Base-by-base conservation (phyloP, 2,329 filamentous ascomycete species). In the Volutella citrinella region DNA sequence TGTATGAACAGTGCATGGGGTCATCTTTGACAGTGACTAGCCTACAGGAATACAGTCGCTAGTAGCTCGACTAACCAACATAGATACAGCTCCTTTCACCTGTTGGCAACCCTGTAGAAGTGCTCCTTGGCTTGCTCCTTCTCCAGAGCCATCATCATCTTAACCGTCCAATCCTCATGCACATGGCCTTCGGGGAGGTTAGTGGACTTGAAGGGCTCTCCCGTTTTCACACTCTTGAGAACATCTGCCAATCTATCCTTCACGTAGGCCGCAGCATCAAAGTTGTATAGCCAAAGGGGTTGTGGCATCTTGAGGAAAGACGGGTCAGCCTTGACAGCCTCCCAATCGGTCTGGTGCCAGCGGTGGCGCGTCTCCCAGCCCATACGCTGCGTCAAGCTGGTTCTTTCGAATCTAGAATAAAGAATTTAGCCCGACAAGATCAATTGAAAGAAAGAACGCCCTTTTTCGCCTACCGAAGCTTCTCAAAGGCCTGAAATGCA, bases 311-410 rank as follows among this genome's bases (percentile, higher is more conserved):
- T n/a, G 22, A 33, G 31, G 12, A 33, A 26, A 7, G 13, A 15
- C 8, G 31, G 23, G 13, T 33, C 22, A 4, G 15, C 15, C 6
- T 15, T 13, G n/a, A 33, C 31, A 10, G 23, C 23, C 5, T 33
- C 31, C 31, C 31, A 33, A 24, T 33, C 23, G 7, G 21, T 32
- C 8, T 32, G 30, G 7, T 32, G 30, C 30, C 30, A 32, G n/a
- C 20, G 20, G 16, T 32, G 30, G 15, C 30, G 14, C 14, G 30
- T 32, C 10, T 33, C 23, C 31, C 31, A 33, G 10, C 31, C 31
- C 31, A 33, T 33, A 10, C 31, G 23, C 13, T 33, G 31, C 4
- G 31, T 33, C 22, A 33, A 27, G 18, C 31, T 33, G 11, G 31
- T 33, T 13, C 31, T 22, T 18, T 33, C 31, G 7, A 19, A 33